A percentile compares a stretch with the other conserved stretches of the same genome.
These are phyloP conservation scores for Codiaeum variegatum DNA, from an alignment of 441 rosid species.

Conservation along the genomic window DNA sequence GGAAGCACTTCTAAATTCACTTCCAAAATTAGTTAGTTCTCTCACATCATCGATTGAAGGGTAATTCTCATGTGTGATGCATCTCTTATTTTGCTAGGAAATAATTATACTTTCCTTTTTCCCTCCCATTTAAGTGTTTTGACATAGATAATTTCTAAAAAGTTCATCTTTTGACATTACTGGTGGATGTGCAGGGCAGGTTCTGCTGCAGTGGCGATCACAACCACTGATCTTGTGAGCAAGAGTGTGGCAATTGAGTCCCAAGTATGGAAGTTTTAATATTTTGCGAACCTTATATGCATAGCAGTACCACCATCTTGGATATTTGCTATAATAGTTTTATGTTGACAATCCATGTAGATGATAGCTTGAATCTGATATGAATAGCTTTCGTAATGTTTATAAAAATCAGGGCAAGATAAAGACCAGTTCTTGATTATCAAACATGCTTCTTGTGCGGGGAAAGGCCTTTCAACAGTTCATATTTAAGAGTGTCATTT, in stretches of 20 bases:
- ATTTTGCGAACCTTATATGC: background rate
- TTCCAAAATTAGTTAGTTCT: conserved; percentile 62
- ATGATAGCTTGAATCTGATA: conserved; percentile 3
- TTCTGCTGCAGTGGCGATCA: conserved; percentile 94
- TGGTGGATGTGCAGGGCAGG: conserved; percentile 65
- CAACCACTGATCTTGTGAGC: conserved; percentile 94
- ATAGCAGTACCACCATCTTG: background rate
- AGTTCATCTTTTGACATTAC: conserved; percentile 13
- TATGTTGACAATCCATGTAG: background rate
- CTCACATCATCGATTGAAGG: conserved; percentile 60
- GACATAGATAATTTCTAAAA: conserved; percentile 3
- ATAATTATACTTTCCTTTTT: background rate
- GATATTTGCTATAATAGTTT: background rate
- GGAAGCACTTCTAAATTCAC: conserved; percentile 76
- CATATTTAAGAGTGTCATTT: background rate
- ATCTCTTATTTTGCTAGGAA: background rate
- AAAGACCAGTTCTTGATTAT: conserved; percentile 1
- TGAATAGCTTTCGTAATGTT: background rate
- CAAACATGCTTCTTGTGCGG: background rate
- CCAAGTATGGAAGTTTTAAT: conserved; percentile 37
- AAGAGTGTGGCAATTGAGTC: conserved; percentile 94
- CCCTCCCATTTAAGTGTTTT: background rate
- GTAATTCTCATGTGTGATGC: conserved; percentile 34
- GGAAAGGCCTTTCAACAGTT: background rate
- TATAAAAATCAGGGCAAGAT: background rate